Conservation (phyloP, 257 asterid genomes). For the Solanum phureja region DNA sequence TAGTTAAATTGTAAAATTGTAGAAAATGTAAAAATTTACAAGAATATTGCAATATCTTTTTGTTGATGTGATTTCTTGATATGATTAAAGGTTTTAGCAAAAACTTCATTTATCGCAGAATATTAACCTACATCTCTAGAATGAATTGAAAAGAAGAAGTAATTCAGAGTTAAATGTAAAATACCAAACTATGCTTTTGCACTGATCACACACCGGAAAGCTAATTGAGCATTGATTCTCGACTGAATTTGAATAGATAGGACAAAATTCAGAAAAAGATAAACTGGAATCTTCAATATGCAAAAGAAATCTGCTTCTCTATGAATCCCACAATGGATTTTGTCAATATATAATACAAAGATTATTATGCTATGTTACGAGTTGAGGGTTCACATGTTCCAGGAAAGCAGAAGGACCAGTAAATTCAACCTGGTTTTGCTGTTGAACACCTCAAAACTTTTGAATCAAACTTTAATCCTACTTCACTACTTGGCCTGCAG, state of each 20-base stretch:
- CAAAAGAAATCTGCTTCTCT: constrained; percentile 5
- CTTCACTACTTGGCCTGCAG: constrained; percentile 22
- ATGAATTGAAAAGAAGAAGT: no score
- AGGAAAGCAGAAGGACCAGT: constrained; percentile 16
- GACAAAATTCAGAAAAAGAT: neutral
- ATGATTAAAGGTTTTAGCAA: no score
- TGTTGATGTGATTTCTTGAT: neutral
- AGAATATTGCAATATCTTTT: no score
- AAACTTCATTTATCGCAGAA: no score
- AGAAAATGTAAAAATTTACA: neutral
- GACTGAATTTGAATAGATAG: neutral
- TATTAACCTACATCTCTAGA: no score
- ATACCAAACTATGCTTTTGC: neutral
- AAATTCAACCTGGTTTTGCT: constrained; percentile 10
- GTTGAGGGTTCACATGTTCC: constrained; percentile 19
- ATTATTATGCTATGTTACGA: constrained; percentile 18
- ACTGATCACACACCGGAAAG: neutral
- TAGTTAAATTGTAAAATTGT: neutral
- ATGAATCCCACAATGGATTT: constrained; percentile 12
- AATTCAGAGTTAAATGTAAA: neutral
- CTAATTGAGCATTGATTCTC: neutral
- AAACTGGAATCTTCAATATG: constrained; percentile 1
- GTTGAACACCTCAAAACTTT: constrained; percentile 12
- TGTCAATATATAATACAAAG: constrained; percentile 21
- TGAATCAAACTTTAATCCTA: constrained; percentile 4